Conservation (phyloP, 73 alveolate genomes). For the Blepharisma stoltei region DNA sequence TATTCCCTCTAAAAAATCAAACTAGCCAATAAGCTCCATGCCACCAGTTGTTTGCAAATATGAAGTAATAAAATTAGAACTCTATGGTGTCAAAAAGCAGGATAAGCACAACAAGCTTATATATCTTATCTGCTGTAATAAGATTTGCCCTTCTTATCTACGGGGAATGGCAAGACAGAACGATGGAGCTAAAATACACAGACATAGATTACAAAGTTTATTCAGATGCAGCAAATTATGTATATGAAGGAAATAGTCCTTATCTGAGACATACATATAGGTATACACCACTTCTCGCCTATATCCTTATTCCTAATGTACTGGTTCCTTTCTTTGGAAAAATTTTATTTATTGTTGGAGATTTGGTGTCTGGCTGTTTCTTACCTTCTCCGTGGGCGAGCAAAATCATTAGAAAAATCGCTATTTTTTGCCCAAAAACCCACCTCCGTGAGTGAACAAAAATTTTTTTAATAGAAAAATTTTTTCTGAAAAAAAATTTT, state of each 20-base stretch:
- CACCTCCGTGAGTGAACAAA: too few relatives aligned
- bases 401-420: too few relatives aligned
- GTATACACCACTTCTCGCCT: conserved; percentile 95
- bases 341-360: conserved; percentile 38
- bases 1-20: too few relatives aligned
- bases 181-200: conserved; percentile 72
- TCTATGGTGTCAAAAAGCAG: too few relatives aligned
- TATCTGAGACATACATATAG: conserved; percentile 93
- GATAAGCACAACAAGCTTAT: neutral
- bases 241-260: conserved; percentile 88
- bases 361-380: conserved; percentile 63
- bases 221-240: conserved; percentile 93
- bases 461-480: too few relatives aligned
- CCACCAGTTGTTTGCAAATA: too few relatives aligned
- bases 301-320: conserved; percentile 64
- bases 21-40: too few relatives aligned
- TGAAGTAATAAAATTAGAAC: too few relatives aligned
- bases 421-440: too few relatives aligned
- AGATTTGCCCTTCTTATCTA: conserved; percentile 24
- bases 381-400: too few relatives aligned
- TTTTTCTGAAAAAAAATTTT: too few relatives aligned
- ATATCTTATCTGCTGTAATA: neutral
- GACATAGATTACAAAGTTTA: conserved; percentile 96
- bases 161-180: conserved; percentile 25
- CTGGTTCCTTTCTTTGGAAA: conserved; percentile 68